Conservation (phyloP, 306 rosid genomes). For the Castanea sativa region DNA sequence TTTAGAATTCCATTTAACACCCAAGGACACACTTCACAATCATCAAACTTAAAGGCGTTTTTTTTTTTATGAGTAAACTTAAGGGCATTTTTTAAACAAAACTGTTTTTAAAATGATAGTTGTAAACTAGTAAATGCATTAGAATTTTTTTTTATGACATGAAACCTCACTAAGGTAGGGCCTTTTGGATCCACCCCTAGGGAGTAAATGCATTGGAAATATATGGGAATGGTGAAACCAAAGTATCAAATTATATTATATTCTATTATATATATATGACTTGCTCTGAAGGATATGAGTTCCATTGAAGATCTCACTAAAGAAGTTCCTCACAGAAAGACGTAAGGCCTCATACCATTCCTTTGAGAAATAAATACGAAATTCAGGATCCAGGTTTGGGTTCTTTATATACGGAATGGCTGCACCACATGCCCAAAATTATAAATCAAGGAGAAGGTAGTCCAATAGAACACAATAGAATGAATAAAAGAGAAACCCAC, state of each 20-base stretch:
- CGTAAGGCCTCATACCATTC: conserved; percentile 89
- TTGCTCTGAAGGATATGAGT: conserved; percentile 78
- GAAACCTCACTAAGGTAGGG: no score
- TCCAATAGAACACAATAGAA: conserved; percentile 3
- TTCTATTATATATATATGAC: not conserved
- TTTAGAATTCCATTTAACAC: not conserved
- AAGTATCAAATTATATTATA: conserved; percentile 3
- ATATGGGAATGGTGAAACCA: not conserved
- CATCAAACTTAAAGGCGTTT: not conserved
- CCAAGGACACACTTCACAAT: not conserved
- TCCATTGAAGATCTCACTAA: conserved; percentile 82
- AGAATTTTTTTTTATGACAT: no score
- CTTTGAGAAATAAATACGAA: conserved; percentile 69
- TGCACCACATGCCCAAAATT: conserved; percentile 42
- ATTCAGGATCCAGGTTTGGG: conserved; percentile 74
- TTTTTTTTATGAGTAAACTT: not conserved
- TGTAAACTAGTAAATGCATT: not conserved
- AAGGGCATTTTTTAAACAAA: not conserved
- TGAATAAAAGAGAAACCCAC: conserved; percentile 45
- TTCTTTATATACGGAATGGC: conserved; percentile 85
- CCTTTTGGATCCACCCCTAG: no score
- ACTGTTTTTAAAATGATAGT: not conserved
- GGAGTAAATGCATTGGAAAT: not conserved
- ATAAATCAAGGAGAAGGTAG: conserved; percentile 17
- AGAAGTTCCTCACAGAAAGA: conserved; percentile 87